These are phyloP conservation scores for Talaromyces islandicus DNA, from an alignment of 2,329 filamentous ascomycete genomes.

Conservation along the genomic window DNA sequence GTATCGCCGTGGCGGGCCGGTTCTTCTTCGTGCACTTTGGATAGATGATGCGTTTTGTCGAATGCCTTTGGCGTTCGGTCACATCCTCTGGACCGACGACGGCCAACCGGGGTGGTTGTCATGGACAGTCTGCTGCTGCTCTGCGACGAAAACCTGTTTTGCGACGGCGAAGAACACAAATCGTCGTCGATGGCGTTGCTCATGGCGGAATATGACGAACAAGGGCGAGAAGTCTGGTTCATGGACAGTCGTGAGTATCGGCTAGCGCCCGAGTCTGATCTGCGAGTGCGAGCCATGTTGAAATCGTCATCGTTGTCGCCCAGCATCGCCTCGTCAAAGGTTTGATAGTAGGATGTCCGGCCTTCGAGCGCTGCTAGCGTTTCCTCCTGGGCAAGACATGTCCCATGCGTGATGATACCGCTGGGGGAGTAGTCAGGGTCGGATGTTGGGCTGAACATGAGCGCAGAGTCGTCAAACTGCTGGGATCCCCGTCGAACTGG, in stretches of 20 bases:
- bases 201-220: background rate
- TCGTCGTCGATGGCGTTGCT: background rate
- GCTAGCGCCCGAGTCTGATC: background rate
- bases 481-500: slow-evolving; percentile 2
- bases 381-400: slow-evolving; percentile 25
- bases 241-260: background rate
- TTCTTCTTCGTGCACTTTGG: background rate
- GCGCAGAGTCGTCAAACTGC: background rate
- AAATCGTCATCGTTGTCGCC: slow-evolving; percentile 1
- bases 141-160: background rate
- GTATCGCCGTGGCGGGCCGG: background rate
- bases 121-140: background rate
- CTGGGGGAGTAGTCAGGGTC: slow-evolving; percentile 4
- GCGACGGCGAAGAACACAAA: background rate
- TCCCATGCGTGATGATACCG: background rate
- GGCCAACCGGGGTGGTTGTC: background rate
- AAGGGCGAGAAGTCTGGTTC: background rate
- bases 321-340: slow-evolving; percentile 19
- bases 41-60: background rate
- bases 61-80: slow-evolving; percentile 2
- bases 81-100: background rate
- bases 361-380: slow-evolving; percentile 28
- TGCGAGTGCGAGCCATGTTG: background rate
- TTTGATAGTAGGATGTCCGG: slow-evolving; percentile 16
- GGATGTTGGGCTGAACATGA: slow-evolving; percentile 13